Evolutionary conservation across 192 early-diverging fungal species (phyloP).

Genomic region (Funneliformis mosseae): DNA sequence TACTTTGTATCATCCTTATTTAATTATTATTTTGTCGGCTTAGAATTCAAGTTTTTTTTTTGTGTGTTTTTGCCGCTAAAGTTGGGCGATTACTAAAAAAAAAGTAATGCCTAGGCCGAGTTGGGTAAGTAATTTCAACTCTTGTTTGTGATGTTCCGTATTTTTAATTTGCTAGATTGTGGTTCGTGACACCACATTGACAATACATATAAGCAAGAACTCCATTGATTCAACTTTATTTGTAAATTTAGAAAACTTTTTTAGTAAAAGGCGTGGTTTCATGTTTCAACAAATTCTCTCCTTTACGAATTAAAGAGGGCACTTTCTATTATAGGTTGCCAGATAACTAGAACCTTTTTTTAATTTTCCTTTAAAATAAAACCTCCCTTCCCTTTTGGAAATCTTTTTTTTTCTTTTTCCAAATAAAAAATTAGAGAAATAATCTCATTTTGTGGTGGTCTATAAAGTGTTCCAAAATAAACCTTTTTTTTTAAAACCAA

Average conservation of each 20-base stretch:
- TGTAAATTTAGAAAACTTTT: background rate
- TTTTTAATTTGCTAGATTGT: background rate
- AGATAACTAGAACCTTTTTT: background rate
- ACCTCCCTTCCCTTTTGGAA: background rate
- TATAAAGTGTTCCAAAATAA: no score
- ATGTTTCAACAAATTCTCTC: background rate
- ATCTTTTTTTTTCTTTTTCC: no score
- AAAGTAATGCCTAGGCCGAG: background rate
- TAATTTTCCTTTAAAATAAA: background rate
- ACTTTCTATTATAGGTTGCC: background rate
- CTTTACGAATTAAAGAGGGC: background rate
- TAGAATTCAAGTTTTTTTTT: no score
- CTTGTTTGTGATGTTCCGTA: background rate
- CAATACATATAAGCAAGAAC: background rate
- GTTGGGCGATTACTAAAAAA: no score
- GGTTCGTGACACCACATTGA: background rate
- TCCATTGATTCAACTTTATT: background rate
- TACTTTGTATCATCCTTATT: no score
- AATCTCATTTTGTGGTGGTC: no score
- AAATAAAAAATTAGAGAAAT: no score
- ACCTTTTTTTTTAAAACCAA: no score
- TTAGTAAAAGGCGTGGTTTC: background rate
- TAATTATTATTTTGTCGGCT: no score
- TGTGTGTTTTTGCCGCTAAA: no score
- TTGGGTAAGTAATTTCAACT: background rate